Percentiles rank a stretch among this genome's conserved stretches.
These are phyloP conservation scores for Populus nigra DNA, from an alignment of 345 rosid genomes.

Conservation along the genomic window DNA sequence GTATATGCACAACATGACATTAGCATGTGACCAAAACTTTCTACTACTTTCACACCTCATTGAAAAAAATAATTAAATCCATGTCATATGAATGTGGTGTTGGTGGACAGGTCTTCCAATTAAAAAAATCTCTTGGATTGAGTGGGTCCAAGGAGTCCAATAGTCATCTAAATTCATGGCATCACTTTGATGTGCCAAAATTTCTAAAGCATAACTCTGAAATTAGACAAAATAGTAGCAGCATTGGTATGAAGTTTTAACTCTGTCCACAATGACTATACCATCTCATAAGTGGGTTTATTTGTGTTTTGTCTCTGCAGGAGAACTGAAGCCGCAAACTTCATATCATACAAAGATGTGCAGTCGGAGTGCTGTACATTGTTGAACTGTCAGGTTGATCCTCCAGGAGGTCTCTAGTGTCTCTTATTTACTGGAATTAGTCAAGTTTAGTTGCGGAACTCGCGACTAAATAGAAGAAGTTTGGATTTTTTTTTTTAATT, in stretches of 20 bases:
- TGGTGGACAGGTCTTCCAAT: too few relatives aligned
- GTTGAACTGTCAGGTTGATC: conserved; percentile 25
- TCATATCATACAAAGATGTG: conserved; percentile 10
- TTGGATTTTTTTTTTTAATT: background rate
- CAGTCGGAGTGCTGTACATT: conserved; percentile 2
- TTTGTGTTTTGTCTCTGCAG: conserved; percentile 15
- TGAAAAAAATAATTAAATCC: too few relatives aligned
- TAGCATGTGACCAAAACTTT: too few relatives aligned
- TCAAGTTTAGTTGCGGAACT: conserved; percentile 23
- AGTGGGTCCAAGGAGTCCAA: too few relatives aligned
- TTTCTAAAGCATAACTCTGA: too few relatives aligned
- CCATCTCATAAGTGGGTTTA: background rate
- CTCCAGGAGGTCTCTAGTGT: conserved; percentile 22
- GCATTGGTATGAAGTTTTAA: background rate
- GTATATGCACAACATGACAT: too few relatives aligned
- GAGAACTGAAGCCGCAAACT: conserved; percentile 21
- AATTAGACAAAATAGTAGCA: too few relatives aligned
- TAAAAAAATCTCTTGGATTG: too few relatives aligned
- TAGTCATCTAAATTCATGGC: too few relatives aligned
- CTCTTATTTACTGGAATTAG: conserved; percentile 9
- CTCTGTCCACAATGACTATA: background rate
- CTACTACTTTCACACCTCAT: too few relatives aligned
- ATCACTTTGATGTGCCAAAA: too few relatives aligned
- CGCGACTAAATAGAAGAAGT: conserved; percentile 18
- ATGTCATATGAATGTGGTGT: too few relatives aligned